Evolutionary conservation across 768 basidiomycete genomes (phyloP), one percentile per base, ranked within the genome.

Genomic region (Dioszegia crocea): DNA sequence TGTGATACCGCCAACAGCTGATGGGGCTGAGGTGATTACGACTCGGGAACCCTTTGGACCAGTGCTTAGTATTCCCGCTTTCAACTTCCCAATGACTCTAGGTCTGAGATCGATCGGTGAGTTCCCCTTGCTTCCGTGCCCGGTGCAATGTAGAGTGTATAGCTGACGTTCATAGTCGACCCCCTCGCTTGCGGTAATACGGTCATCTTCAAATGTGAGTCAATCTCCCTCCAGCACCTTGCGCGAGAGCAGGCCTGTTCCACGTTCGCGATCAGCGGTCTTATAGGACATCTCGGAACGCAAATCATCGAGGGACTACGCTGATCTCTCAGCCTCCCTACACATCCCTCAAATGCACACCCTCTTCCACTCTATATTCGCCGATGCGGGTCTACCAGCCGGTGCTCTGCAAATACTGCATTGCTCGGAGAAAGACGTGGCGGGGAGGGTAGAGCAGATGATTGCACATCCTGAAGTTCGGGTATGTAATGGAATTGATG

Each of bases 321-420:
- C 41, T 46, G 30, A 56, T 9, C 41, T 46, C 3, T 2, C 29
- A 67, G 76, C 78, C 9, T 74, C 71, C 23, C 71, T 73, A 23
- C 60, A 72, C 41, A 68, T 71, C 14, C 80, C 80, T 2, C 66
- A 69, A 21, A 57, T 71, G 1, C 77, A 78, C 47, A 55, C 62
- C 27, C 61, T 72, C 27, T 62, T 78, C 9, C 77, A 74, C 14
- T 64, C 78, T 21, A 56, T 80, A 23, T 74, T 80, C 62, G 57
- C 63, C 27, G 77, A 81, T 69, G 85, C 85, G 0, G 85, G 86
- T 1, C 71, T 88, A 0, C 86, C 86, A 4, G 70, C 76, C 16
- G 85, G 84, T 5, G 84, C 84, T 6, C 64, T 86, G 5, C 85
- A 86, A 63, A 81, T 67, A 30, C 41, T 71, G 12, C 56, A 71